Percentiles rank a stretch among this genome's conserved stretches.
Evolutionary conservation across 495 filamentous ascomycete genomes (phyloP).

Genomic region (Podospora tetraspora): DNA sequence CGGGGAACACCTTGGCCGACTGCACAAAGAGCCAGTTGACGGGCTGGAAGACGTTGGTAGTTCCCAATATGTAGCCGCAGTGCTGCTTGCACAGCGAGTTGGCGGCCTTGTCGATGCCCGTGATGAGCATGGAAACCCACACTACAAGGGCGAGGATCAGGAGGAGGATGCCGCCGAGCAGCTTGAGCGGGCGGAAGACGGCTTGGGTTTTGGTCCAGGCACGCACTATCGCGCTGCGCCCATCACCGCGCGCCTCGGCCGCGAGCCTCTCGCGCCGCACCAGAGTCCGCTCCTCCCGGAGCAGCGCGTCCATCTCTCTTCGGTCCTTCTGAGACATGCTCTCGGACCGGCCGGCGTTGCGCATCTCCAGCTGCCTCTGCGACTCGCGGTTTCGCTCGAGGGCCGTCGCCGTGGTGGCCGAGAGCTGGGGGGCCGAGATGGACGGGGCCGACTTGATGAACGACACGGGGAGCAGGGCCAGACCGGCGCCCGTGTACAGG

Average conservation of each 20-base stretch:
- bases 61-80: constrained; percentile 91
- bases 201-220: constrained; percentile 73
- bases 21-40: constrained; percentile 86
- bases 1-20: constrained; percentile 76
- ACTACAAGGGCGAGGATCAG: constrained; percentile 63
- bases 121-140: constrained; percentile 92
- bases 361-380: constrained; percentile 82
- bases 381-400: constrained; percentile 84
- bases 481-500: constrained; percentile 80
- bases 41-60: constrained; percentile 90
- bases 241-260: constrained; percentile 71
- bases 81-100: constrained; percentile 86
- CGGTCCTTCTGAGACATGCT: constrained; percentile 78
- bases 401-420: constrained; percentile 67
- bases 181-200: constrained; percentile 73
- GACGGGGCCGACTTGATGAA: constrained; percentile 87
- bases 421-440: constrained; percentile 68
- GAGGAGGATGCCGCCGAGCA: constrained; percentile 75
- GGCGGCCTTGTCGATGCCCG: constrained; percentile 89
- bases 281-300: constrained; percentile 86
- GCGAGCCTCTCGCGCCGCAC: constrained; percentile 84
- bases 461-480: constrained; percentile 82
- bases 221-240: constrained; percentile 60
- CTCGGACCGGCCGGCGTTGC: constrained; percentile 68
- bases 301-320: constrained; percentile 78